phyloP scores from a whole-genome alignment of 192 early-diverging fungal species.

The Funneliformis geosporum region DNA sequence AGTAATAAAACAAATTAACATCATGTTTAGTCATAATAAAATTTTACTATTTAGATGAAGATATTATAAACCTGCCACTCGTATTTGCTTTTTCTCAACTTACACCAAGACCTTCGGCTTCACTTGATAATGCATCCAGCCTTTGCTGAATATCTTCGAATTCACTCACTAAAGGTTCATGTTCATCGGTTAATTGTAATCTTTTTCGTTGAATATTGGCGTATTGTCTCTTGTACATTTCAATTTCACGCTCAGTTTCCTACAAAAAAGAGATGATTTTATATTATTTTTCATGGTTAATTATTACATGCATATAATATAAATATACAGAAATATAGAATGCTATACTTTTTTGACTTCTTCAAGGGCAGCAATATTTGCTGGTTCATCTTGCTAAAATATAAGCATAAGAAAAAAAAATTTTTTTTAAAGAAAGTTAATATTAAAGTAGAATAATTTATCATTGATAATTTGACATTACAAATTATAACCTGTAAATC shows the following conservation, averaged over 20 bases:
- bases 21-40: too few relatives aligned
- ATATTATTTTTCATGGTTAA: background rate
- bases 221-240: constrained; percentile 62
- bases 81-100: background rate
- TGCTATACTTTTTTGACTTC: constrained; percentile 42
- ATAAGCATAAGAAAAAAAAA: too few relatives aligned
- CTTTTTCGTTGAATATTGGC: constrained; percentile 52
- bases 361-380: constrained; percentile 61
- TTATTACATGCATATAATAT: background rate
- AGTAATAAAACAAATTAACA: constrained; percentile 33
- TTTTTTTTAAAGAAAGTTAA: background rate
- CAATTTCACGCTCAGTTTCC: constrained; percentile 50
- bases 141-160: constrained; percentile 41
- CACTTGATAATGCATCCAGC: constrained; percentile 20
- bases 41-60: constrained; percentile 22
- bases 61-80: background rate
- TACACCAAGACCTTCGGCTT: constrained; percentile 32
- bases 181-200: constrained; percentile 32
- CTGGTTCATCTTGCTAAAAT: constrained; percentile 59
- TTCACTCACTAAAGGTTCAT: constrained; percentile 46
- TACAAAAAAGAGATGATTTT: constrained; percentile 24
- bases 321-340: background rate
- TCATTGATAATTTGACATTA: background rate
- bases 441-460: background rate
- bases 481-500: constrained; percentile 17